Evolutionary conservation across 495 filamentous ascomycete genomes (phyloP).

Genomic region (Lentithecium fluviatile): DNA sequence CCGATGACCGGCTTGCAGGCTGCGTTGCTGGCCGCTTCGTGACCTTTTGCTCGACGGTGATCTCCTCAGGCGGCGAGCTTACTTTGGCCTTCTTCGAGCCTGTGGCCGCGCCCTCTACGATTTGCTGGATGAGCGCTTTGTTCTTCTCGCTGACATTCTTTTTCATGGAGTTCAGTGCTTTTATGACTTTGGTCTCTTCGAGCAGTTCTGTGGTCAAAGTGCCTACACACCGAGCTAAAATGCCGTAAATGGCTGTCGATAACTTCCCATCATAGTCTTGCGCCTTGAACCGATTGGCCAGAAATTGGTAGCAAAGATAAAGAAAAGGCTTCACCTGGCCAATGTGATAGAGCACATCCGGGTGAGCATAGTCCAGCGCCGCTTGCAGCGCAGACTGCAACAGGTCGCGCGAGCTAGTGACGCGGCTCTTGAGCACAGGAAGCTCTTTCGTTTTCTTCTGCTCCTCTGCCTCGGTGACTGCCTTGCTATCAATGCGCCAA

Average conservation of each 20-base stretch:
- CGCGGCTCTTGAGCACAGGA: constrained; percentile 49
- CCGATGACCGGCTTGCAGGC: constrained; percentile 34
- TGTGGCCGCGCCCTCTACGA: constrained; percentile 56
- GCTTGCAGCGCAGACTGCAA: constrained; percentile 61
- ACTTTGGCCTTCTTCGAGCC: constrained; percentile 43
- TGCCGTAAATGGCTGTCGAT: constrained; percentile 53
- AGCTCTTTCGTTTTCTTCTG: constrained; percentile 52
- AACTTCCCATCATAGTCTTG: constrained; percentile 65
- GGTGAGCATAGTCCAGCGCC: constrained; percentile 61
- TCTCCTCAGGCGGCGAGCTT: constrained; percentile 26
- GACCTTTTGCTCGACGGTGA: constrained; percentile 36
- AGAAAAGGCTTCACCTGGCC: constrained; percentile 58
- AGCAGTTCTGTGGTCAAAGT: constrained; percentile 62
- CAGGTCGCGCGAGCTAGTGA: constrained; percentile 57
- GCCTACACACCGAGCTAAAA: constrained; percentile 60
- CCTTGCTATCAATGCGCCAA: constrained; percentile 60
- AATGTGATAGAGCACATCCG: constrained; percentile 61
- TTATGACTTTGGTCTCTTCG: constrained; percentile 66
- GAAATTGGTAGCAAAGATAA: constrained; percentile 59
- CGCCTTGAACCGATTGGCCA: constrained; percentile 65
- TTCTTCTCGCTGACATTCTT: constrained; percentile 66
- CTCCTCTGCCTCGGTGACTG: constrained; percentile 57
- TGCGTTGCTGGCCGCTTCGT: constrained; percentile 40
- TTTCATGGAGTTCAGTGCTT: constrained; percentile 59
- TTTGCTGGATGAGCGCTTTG: constrained; percentile 57